Evolutionary conservation across 805 yeast genomes (phyloP).

Genomic region (Cyberlindnera veronae): DNA sequence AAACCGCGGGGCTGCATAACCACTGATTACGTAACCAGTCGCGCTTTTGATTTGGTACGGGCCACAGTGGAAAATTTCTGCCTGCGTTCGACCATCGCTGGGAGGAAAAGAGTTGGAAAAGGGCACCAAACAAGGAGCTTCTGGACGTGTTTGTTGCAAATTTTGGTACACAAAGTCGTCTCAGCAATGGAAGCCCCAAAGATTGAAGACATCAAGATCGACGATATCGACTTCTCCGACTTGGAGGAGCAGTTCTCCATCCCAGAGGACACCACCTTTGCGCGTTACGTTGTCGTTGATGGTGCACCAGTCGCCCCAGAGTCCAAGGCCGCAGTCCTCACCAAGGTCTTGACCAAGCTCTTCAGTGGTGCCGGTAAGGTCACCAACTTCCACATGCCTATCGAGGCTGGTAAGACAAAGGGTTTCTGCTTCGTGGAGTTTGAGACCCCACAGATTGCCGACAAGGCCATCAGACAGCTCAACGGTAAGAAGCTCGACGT

Average conservation of each 20-base stretch:
- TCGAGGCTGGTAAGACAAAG: conserved; percentile 72
- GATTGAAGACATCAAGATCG: conserved; percentile 48
- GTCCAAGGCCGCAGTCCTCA: conserved; percentile 75
- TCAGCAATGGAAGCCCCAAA: conserved; percentile 33
- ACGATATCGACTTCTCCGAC: conserved; percentile 78
- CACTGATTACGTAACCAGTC: no score
- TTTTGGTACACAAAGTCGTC: no score
- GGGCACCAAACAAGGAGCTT: no score
- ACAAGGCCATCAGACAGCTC: conserved; percentile 71
- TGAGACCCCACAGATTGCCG: conserved; percentile 62
- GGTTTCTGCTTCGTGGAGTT: conserved; percentile 88
- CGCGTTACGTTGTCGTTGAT: conserved; percentile 79
- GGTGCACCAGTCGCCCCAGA: conserved; percentile 97
- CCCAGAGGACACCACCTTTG: conserved; percentile 59
- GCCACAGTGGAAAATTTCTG: no score
- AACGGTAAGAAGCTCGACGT: conserved; percentile 91
- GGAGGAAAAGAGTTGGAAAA: no score
- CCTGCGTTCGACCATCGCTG: no score
- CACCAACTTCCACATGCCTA: conserved; percentile 76
- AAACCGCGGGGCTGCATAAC: no score
- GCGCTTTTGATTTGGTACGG: no score
- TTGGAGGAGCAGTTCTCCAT: conserved; percentile 73
- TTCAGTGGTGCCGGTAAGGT: conserved; percentile 77
- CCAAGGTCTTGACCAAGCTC: conserved; percentile 80
- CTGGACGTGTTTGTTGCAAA: no score